phyloP scores from a whole-genome alignment of 306 rosid genomes.

The Quercus parvula region DNA sequence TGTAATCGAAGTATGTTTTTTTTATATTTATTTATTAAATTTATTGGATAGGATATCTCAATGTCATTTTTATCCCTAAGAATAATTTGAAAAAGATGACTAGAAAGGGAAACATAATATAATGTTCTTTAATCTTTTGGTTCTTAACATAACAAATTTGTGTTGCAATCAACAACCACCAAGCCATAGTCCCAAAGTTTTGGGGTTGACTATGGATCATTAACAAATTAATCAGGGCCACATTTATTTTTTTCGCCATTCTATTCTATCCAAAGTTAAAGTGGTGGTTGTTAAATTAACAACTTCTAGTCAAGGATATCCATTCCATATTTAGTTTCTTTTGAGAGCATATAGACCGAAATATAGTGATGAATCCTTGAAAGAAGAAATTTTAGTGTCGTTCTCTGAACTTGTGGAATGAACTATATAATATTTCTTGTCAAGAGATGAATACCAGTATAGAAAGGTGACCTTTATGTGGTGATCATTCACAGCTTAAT shows the following conservation, averaged over 20 bases:
- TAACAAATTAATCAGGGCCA: too few species aligned
- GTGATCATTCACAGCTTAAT: not conserved
- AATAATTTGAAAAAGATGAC: not conserved
- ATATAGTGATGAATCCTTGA: too few species aligned
- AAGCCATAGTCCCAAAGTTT: too few species aligned
- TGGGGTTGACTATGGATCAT: too few species aligned
- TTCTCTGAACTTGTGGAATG: not conserved
- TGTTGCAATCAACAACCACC: not conserved
- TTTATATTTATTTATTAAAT: not conserved
- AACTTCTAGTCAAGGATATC: too few species aligned
- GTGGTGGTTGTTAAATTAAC: too few species aligned
- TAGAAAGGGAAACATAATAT: not conserved
- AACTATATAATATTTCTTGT: not conserved
- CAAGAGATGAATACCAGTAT: not conserved
- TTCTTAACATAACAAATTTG: not conserved
- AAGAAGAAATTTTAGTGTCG: not conserved
- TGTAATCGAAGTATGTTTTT: slow-evolving; percentile 74
- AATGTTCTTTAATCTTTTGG: not conserved
- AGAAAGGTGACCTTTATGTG: not conserved
- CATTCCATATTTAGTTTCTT: too few species aligned
- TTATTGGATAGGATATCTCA: not conserved
- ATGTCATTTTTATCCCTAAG: not conserved
- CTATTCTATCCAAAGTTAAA: too few species aligned
- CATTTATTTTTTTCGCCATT: too few species aligned
- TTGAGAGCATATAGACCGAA: too few species aligned